Conservation (phyloP, 768 basidiomycete species). For the Tulasnella calospora region DNA sequence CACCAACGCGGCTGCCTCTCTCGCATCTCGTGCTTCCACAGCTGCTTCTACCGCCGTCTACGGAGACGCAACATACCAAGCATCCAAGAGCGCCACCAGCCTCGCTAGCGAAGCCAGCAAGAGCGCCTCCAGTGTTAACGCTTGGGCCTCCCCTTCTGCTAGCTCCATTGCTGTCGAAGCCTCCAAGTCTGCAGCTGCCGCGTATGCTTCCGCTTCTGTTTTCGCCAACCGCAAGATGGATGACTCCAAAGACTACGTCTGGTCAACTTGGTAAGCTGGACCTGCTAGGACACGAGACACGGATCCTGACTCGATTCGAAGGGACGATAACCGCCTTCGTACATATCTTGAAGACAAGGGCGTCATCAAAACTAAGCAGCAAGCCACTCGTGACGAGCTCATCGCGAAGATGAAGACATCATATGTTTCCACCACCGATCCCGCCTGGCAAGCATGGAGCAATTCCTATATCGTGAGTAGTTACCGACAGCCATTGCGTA, state of each 20-base stretch:
- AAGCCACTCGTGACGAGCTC: conserved; percentile 63
- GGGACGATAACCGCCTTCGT: conserved; percentile 64
- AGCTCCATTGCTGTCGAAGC: conserved; percentile 29
- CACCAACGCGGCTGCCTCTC: conserved; percentile 54
- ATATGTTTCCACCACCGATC: conserved; percentile 57
- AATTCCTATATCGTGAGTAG: conserved; percentile 68
- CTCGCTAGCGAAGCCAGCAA: conserved; percentile 23
- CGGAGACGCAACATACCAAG: conserved; percentile 43
- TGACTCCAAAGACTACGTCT: conserved; percentile 78
- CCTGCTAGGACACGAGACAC: not conserved
- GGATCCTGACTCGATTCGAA: not conserved
- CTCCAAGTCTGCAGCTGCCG: conserved; percentile 41
- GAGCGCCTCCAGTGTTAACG: conserved; percentile 26
- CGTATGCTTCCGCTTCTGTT: conserved; percentile 14
- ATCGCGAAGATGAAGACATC: conserved; percentile 61
- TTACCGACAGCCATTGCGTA: not conserved
- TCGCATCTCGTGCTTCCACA: conserved; percentile 49
- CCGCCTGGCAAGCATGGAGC: conserved; percentile 81
- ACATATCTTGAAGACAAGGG: conserved; percentile 71
- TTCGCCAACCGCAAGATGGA: conserved; percentile 47
- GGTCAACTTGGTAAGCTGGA: conserved; percentile 63
- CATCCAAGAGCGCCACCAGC: conserved; percentile 35
- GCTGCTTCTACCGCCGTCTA: conserved; percentile 50
- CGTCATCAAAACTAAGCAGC: conserved; percentile 56
- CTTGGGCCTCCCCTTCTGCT: not conserved